These are phyloP conservation scores for Paradendryphiella salina DNA, from an alignment of 2,329 filamentous ascomycete species.

Conservation along the genomic window DNA sequence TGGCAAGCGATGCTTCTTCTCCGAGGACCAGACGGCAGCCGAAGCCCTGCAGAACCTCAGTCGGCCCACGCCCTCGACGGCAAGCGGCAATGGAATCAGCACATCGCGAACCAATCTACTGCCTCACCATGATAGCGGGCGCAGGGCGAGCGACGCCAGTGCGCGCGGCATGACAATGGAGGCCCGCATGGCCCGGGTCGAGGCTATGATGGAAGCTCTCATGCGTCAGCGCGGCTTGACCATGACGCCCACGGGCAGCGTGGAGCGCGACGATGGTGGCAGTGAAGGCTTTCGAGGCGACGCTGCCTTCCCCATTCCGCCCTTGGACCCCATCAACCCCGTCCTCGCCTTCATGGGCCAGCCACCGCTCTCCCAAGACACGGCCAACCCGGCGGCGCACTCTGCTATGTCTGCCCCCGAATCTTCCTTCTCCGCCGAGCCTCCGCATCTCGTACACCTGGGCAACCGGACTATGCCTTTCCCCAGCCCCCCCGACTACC, in stretches of 20 bases:
- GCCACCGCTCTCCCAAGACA: slow-evolving; percentile 13
- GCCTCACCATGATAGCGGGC: slow-evolving; percentile 28
- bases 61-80: slow-evolving; percentile 32
- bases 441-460: slow-evolving; percentile 18
- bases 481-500: slow-evolving; percentile 27
- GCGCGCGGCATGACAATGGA: slow-evolving; percentile 37
- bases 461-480: slow-evolving; percentile 28
- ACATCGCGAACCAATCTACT: slow-evolving; percentile 23
- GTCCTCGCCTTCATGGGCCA: slow-evolving; percentile 24
- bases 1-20: slow-evolving; percentile 44
- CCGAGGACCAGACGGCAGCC: slow-evolving; percentile 45
- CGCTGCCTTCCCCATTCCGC: slow-evolving; percentile 23
- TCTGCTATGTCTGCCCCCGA: slow-evolving; percentile 2
- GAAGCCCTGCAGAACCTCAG: slow-evolving; percentile 45
- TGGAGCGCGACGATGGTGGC: slow-evolving; percentile 32
- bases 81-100: slow-evolving; percentile 16
- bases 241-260: slow-evolving; percentile 30
- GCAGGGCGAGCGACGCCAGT: slow-evolving; percentile 35
- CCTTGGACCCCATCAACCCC: slow-evolving; percentile 32
- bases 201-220: slow-evolving; percentile 42
- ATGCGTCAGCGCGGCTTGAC: slow-evolving; percentile 37
- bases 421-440: neutral
- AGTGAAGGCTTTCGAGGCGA: slow-evolving; percentile 25
- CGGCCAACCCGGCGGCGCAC: slow-evolving; percentile 9
- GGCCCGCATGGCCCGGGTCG: slow-evolving; percentile 41